Conservation (phyloP, 164 flowering plant genomes). For the Taxillus chinensis region DNA sequence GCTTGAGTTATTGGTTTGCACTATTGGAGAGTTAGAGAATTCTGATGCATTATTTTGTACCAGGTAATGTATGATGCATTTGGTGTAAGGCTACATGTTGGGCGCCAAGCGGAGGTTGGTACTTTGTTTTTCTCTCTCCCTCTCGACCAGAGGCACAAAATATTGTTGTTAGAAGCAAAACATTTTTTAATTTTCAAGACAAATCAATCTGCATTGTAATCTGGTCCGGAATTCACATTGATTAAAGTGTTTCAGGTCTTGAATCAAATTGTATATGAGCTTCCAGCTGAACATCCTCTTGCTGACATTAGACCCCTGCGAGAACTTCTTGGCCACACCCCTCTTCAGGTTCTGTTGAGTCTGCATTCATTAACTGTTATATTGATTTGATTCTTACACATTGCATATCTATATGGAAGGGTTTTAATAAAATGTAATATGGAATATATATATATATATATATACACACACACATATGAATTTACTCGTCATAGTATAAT, state of each 20-base stretch:
- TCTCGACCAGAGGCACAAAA: neutral
- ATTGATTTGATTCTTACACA: neutral
- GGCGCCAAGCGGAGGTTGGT: conserved; percentile 95
- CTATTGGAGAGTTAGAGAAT: conserved; percentile 1
- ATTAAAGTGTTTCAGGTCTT: conserved; percentile 44
- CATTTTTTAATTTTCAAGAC: too few relatives aligned
- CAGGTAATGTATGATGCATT: conserved; percentile 99
- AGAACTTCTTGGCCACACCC: conserved; percentile 98
- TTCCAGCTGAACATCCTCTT: conserved; percentile 94
- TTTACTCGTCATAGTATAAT: neutral
- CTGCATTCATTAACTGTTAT: neutral
- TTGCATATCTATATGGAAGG: neutral
- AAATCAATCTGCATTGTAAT: neutral
- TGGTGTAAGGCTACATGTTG: conserved; percentile 93
- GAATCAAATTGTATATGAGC: conserved; percentile 89
- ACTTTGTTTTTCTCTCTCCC: neutral
- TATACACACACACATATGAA: too few relatives aligned
- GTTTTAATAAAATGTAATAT: too few relatives aligned
- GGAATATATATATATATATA: too few relatives aligned
- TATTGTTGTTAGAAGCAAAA: too few relatives aligned
- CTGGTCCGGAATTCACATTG: neutral
- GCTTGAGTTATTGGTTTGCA: neutral
- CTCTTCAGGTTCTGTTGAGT: conserved; percentile 53
- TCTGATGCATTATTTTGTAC: conserved; percentile 16
- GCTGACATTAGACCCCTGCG: conserved; percentile 80